phyloP scores from a whole-genome alignment of 1,139 yeast species.

The Arxiozyma bovina region DNA sequence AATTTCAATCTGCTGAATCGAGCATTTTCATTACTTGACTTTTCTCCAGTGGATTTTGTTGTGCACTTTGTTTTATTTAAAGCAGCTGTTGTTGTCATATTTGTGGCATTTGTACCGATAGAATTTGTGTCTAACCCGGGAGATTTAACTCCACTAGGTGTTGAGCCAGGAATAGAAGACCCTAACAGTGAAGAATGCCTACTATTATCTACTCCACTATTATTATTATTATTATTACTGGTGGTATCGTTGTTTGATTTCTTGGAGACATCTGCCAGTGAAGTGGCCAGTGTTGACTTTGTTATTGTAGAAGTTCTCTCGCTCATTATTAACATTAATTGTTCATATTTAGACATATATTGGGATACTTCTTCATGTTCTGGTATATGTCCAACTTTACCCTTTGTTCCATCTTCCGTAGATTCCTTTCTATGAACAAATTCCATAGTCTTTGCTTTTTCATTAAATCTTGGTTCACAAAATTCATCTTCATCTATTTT shows the following conservation, averaged over 20 bases:
- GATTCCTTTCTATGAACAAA: slow-evolving; percentile 45
- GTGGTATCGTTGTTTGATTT: slow-evolving; percentile 11
- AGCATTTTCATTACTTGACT: slow-evolving; percentile 32
- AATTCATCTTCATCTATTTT: slow-evolving; percentile 40
- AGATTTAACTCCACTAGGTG: neutral
- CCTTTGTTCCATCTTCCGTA: slow-evolving; percentile 36
- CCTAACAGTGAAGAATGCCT: slow-evolving; percentile 1
- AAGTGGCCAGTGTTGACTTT: slow-evolving; percentile 29
- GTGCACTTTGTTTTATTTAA: neutral
- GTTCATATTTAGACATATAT: slow-evolving; percentile 82
- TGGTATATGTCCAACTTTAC: slow-evolving; percentile 38
- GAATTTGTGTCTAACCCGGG: neutral
- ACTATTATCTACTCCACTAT: slow-evolving; percentile 1
- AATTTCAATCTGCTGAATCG: slow-evolving; percentile 43
- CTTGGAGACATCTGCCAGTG: slow-evolving; percentile 29
- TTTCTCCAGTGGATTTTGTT: neutral
- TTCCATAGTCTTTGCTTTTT: slow-evolving; percentile 35
- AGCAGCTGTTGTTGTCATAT: no score
- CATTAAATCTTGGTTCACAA: slow-evolving; percentile 40
- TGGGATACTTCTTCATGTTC: slow-evolving; percentile 61
- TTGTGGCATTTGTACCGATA: neutral
- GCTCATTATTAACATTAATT: slow-evolving; percentile 55
- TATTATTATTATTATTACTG: neutral
- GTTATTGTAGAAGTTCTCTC: slow-evolving; percentile 31
- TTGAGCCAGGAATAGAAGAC: neutral